Base-by-base conservation (phyloP, 2,329 filamentous ascomycete genomes). In the Rasamsonia emersonii region DNA sequence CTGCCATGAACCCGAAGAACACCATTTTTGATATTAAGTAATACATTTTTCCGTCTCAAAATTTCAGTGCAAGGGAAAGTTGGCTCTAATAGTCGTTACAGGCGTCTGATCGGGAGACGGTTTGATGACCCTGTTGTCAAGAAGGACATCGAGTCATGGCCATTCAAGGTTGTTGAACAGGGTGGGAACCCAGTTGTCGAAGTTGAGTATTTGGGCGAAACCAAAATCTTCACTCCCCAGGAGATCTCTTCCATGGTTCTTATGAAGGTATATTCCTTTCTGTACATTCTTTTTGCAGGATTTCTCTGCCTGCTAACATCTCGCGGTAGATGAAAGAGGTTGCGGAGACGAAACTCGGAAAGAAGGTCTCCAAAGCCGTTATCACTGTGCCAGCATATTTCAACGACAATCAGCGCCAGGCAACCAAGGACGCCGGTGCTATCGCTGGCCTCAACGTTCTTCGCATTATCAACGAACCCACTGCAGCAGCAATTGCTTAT, bases 381-480 rank as follows among this genome's bases (percentile, higher is more conserved):
- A 88, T 98, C 67, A 98, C 91, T 42, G 91, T 96, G 38, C 91
- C 91, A 37, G 91, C 91, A 61, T 98, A 98, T 78, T 98, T 98
- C 85, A 96, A 96, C 77, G 91, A 98, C 79, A 94, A 93, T 76
- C 91, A 98, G 75, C 83, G 91, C 71, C 91, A 96, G 71, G 85
- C 91, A 48, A 98, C 91, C 71, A 96, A 96, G 81, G 91, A 96
- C 61, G 91, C 91, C 48, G 91, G 91, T 80, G 83, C 89, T 64
- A 98, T 98, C 59, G 72, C 89, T 56, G 91, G 89, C 53, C 80
- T 98, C 44, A 95, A 96, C 70, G 86, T 98, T 51, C 88, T 98
- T 66, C 88, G 91, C 77, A 96, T 98, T 72, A 96, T 98, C 73
- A 98, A 98, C 79, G 91, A 98, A 75, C 91, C 91, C 41, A 98